Evolutionary conservation across 2,329 filamentous ascomycete genomes (phyloP).

Genomic region (Claviceps digitariae): DNA sequence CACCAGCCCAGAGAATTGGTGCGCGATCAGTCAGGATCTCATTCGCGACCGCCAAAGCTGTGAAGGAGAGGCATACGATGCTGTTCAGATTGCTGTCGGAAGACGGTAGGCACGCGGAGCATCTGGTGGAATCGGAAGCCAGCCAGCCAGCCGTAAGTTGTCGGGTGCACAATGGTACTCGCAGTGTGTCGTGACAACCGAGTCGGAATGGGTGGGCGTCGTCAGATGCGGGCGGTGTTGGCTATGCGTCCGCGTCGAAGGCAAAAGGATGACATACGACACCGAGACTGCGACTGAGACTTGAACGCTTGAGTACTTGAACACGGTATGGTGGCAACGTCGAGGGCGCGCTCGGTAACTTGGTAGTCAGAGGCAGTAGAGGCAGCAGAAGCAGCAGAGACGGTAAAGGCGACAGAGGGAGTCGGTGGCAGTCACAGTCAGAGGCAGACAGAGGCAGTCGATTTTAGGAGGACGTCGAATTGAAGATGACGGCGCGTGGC

Average conservation of each 20-base stretch:
- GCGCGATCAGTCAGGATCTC: slow-evolving; percentile 1
- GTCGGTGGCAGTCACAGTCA: background rate
- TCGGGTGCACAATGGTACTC: background rate
- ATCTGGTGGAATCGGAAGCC: background rate
- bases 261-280: background rate
- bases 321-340: background rate
- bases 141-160: background rate
- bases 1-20: slow-evolving; percentile 2
- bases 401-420: too few relatives aligned
- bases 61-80: background rate
- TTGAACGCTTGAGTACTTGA: background rate
- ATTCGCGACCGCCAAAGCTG: background rate
- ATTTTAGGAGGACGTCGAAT: background rate
- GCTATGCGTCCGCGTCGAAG: background rate
- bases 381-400: background rate
- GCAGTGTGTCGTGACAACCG: background rate
- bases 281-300: background rate
- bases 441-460: background rate
- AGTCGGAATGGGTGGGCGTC: background rate
- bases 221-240: background rate
- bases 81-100: background rate
- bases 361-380: background rate
- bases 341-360: background rate
- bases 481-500: background rate
- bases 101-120: background rate